Percentiles rank a stretch among this genome's conserved stretches.
Evolutionary conservation across 495 filamentous ascomycete genomes (phyloP).

Genomic region (Penicillium maclennaniae): DNA sequence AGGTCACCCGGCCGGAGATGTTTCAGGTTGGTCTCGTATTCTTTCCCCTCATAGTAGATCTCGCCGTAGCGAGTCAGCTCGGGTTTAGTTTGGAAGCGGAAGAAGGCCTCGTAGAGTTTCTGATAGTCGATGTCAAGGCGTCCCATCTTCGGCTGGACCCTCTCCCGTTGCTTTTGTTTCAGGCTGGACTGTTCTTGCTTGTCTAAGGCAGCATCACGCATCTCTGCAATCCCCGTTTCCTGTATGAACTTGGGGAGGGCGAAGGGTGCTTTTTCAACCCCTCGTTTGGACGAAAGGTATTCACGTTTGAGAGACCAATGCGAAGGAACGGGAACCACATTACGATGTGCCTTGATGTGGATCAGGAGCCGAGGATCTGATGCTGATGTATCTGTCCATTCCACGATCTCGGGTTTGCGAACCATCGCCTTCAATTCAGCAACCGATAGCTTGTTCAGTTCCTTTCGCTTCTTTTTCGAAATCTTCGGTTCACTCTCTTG

Average conservation of each 20-base stretch:
- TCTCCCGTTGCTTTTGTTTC: slow-evolving; percentile 92
- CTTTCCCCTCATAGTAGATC: slow-evolving; percentile 98
- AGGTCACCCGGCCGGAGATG: slow-evolving; percentile 88
- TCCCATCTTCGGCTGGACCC: slow-evolving; percentile 94
- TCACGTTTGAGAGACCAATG: slow-evolving; percentile 97
- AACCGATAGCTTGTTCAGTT: slow-evolving; percentile 85
- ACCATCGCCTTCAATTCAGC: slow-evolving; percentile 93
- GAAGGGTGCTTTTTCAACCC: slow-evolving; percentile 92
- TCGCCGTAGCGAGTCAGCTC: slow-evolving; percentile 91
- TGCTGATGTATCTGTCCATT: slow-evolving; percentile 96
- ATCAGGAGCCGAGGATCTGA: slow-evolving; percentile 85
- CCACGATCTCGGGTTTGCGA: slow-evolving; percentile 86
- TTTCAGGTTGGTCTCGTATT: slow-evolving; percentile 91
- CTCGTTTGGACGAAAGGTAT: slow-evolving; percentile 92
- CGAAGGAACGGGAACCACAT: slow-evolving; percentile 88
- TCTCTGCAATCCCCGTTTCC: slow-evolving; percentile 94
- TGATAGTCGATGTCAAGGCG: slow-evolving; percentile 98
- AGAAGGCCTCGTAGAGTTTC: slow-evolving; percentile 96
- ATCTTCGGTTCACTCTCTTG: slow-evolving; percentile 62
- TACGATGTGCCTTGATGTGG: slow-evolving; percentile 90
- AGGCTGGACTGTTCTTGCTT: slow-evolving; percentile 87
- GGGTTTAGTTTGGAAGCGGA: slow-evolving; percentile 94
- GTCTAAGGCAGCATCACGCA: slow-evolving; percentile 93
- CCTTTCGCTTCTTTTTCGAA: slow-evolving; percentile 91
- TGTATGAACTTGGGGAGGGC: slow-evolving; percentile 94